These are phyloP conservation scores for Cymbopogon citratus DNA, from an alignment of 176 grass and related monocot species.

Conservation along the genomic window DNA sequence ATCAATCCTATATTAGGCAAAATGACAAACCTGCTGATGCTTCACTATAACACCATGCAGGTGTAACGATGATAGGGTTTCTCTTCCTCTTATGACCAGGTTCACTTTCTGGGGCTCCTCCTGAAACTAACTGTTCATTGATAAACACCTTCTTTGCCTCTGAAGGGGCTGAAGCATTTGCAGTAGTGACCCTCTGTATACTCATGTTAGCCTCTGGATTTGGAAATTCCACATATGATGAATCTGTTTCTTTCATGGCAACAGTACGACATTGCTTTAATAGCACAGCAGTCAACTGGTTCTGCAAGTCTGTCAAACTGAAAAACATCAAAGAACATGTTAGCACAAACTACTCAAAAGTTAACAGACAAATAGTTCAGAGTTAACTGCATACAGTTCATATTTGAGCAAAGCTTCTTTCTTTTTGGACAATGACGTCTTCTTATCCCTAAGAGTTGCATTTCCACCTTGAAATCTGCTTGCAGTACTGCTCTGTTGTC, in stretches of 20 bases:
- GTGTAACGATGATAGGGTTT: conserved; percentile 86
- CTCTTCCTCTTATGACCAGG: conserved; percentile 78
- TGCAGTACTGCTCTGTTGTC: conserved; percentile 33
- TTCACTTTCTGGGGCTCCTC: conserved; percentile 33
- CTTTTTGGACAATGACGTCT: conserved; percentile 70
- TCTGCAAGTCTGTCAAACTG: conserved; percentile 98
- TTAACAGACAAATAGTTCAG: conserved; percentile 27
- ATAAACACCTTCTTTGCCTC: conserved; percentile 42
- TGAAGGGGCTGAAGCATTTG: conserved; percentile 33
- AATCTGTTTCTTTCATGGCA: conserved; percentile 36
- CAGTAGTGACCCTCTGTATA: conserved; percentile 22
- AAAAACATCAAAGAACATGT: conserved; percentile 37
- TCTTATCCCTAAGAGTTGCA: conserved; percentile 46
- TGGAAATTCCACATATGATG: conserved; percentile 35
- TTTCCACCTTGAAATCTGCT: conserved; percentile 41
- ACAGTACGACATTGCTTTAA: conserved; percentile 56
- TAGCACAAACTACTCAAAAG: neutral
- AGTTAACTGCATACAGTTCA: conserved; percentile 65
- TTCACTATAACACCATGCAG: conserved; percentile 94
- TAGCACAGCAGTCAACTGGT: conserved; percentile 66
- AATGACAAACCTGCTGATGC: conserved; percentile 55
- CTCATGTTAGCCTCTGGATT: conserved; percentile 36
- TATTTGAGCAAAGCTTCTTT: conserved; percentile 96
- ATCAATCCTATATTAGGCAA: conserved; percentile 23
- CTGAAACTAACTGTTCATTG: conserved; percentile 46